Evolutionary conservation across 345 rosid species (phyloP), one percentile per base, ranked within the genome.

Genomic region (rapeseed (Brassica napus)): DNA sequence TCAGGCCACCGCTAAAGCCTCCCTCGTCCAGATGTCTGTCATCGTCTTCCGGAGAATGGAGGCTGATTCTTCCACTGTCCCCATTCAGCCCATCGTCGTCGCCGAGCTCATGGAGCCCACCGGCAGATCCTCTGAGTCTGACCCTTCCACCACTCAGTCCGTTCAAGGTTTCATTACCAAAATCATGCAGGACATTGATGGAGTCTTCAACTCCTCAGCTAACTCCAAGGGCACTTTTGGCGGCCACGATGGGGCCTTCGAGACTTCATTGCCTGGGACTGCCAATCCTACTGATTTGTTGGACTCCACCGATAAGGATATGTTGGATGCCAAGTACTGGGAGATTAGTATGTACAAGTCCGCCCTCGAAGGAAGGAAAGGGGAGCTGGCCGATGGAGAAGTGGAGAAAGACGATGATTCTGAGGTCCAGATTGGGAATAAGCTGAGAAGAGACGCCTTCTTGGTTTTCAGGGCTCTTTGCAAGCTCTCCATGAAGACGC

Each of bases 281-380:
- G 87, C 94, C 0, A 90, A 88, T 82, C 92, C 92, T 0, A 82
- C 94, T 0, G 94, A 90, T 75, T 82, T 90, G 83, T 74, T 90
- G 74, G 94, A 90, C 77, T 90, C 94, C 6, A 88, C 94, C 0
- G 98, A 91, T 73, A 93, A 91, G 88, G 98, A 93, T 72, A 93
- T 93, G 99, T 76, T 95, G 82, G 99, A 95, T 82, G 99, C 99
- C 24, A 95, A 95, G 84, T 95, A 95, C 84, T 95, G 99, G 99
- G 99, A 95, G 92, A 93, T 95, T 78, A 95, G 99, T 80, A 93
- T 95, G 98, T 95, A 95, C 55, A 95, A 95, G 86, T 90, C 98
- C 0, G 99, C 99, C 1, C 85, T 95, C 75, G 99, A 95, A 84
- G 99, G 97, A 77, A 86, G 99, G 77, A 95, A 95, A 85, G 99